Evolutionary conservation across 805 yeast species (phyloP).

Genomic region (Lipomyces orientalis): DNA sequence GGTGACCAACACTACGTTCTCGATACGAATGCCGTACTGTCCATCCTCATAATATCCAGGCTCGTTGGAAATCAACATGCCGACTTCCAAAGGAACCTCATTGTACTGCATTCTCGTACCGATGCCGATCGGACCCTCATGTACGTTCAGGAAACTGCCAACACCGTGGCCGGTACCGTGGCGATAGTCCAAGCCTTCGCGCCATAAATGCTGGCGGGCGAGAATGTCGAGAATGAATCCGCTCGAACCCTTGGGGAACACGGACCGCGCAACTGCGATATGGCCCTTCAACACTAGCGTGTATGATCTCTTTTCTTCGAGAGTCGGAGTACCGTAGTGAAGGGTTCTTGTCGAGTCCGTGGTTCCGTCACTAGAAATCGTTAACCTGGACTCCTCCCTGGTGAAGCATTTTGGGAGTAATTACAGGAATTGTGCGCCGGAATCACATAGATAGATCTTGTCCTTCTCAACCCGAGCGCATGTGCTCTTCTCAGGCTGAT

Average conservation of each 20-base stretch:
- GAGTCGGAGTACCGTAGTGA: constrained; percentile 65
- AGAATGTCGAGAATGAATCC: constrained; percentile 79
- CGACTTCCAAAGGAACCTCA: constrained; percentile 60
- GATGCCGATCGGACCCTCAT: constrained; percentile 91
- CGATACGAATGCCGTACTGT: constrained; percentile 88
- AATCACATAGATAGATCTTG: constrained; percentile 77
- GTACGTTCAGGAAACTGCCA: constrained; percentile 90
- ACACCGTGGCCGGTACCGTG: constrained; percentile 99
- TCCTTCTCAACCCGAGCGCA: constrained; percentile 67
- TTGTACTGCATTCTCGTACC: constrained; percentile 56
- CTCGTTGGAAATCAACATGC: constrained; percentile 85
- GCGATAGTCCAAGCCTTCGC: constrained; percentile 79
- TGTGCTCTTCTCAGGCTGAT: constrained; percentile 63
- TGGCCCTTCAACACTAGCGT: constrained; percentile 92
- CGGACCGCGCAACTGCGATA: constrained; percentile 77
- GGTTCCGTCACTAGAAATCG: constrained; percentile 70
- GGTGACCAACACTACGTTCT: constrained; percentile 72
- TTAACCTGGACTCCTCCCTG: not conserved
- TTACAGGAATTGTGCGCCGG: constrained; percentile 82
- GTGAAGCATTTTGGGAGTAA: not conserved
- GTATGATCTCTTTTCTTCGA: constrained; percentile 68
- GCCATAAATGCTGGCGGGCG: constrained; percentile 84
- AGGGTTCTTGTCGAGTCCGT: constrained; percentile 93
- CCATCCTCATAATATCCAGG: constrained; percentile 94
- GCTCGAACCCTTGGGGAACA: constrained; percentile 76